Evolutionary conservation across 2,329 filamentous ascomycete species (phyloP).

Genomic region (Verticillium isaacii): DNA sequence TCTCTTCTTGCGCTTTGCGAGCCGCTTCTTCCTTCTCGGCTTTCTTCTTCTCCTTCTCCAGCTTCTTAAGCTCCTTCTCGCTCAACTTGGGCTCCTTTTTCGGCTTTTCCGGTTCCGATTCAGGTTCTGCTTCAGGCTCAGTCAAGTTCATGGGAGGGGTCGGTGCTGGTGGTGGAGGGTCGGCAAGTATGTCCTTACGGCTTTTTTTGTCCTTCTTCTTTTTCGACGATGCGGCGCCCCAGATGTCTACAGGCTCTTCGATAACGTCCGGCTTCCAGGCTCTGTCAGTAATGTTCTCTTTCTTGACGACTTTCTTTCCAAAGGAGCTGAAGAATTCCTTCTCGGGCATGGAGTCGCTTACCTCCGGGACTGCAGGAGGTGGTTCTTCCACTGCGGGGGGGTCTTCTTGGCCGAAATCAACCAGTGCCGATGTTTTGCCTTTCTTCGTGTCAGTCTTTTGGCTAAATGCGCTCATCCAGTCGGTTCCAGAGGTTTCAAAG

Average conservation of each 20-base stretch:
- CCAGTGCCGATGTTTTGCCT: slow-evolving; percentile 25
- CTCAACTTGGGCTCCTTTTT: slow-evolving; percentile 39
- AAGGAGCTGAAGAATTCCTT: slow-evolving; percentile 52
- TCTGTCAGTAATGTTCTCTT: slow-evolving; percentile 16
- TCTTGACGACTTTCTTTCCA: slow-evolving; percentile 11
- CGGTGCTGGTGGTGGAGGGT: slow-evolving; percentile 41
- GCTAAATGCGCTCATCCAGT: slow-evolving; percentile 7
- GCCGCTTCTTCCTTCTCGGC: slow-evolving; percentile 35
- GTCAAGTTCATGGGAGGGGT: slow-evolving; percentile 44
- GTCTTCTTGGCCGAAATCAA: slow-evolving; percentile 26
- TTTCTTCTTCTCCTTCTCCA: slow-evolving; percentile 43
- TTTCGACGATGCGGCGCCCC: slow-evolving; percentile 24
- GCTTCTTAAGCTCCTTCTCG: slow-evolving; percentile 47
- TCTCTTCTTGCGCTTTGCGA: slow-evolving; percentile 33
- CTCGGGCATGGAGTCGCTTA: slow-evolving; percentile 27
- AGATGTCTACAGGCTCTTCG: slow-evolving; percentile 29
- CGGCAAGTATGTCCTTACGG: slow-evolving; percentile 29
- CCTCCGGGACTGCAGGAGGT: slow-evolving; percentile 21
- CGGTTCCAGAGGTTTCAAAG: slow-evolving; percentile 5
- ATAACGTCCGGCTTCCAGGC: slow-evolving; percentile 34
- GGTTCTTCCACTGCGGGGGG: slow-evolving; percentile 17
- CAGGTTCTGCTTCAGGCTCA: slow-evolving; percentile 32
- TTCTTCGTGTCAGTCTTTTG: slow-evolving; percentile 43
- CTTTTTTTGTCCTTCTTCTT: slow-evolving; percentile 39
- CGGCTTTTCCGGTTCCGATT: slow-evolving; percentile 31